Conservation (phyloP, 2,329 filamentous ascomycete genomes). For the Botrytis sinoallii region DNA sequence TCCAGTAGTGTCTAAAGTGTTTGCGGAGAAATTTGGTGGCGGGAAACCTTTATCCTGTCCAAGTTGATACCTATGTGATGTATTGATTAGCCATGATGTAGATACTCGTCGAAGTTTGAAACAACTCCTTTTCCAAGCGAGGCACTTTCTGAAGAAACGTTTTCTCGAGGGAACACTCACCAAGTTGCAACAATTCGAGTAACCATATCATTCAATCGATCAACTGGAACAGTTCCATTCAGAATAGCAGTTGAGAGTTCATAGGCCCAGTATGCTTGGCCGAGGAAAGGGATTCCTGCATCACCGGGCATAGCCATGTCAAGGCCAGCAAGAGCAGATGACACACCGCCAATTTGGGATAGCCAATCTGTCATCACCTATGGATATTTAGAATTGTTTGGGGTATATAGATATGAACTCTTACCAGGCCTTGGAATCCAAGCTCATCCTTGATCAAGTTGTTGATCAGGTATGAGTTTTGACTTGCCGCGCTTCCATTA, state of each 20-base stretch:
- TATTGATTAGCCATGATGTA: neutral
- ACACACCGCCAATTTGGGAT: slow-evolving; percentile 58
- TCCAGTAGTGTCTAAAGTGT: slow-evolving; percentile 54
- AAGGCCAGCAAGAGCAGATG: slow-evolving; percentile 58
- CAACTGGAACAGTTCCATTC: slow-evolving; percentile 55
- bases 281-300: slow-evolving; percentile 49
- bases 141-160: neutral
- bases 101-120: neutral
- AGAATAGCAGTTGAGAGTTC: slow-evolving; percentile 53
- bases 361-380: slow-evolving; percentile 69
- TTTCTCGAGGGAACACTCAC: slow-evolving; percentile 29
- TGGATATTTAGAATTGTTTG: slow-evolving; percentile 18
- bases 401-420: neutral
- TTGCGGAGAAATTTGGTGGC: slow-evolving; percentile 56
- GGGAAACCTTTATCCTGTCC: slow-evolving; percentile 59
- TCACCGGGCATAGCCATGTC: slow-evolving; percentile 72
- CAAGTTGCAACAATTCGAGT: slow-evolving; percentile 57
- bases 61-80: slow-evolving; percentile 44
- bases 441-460: slow-evolving; percentile 70
- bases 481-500: slow-evolving; percentile 63
- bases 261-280: slow-evolving; percentile 52
- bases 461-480: slow-evolving; percentile 67
- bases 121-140: neutral
- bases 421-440: slow-evolving; percentile 60
- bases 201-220: slow-evolving; percentile 55